Evolutionary conservation across 352 stramenopile genomes (phyloP), one percentile per base, ranked within the genome.

Genomic region (Phytophthora quininea): DNA sequence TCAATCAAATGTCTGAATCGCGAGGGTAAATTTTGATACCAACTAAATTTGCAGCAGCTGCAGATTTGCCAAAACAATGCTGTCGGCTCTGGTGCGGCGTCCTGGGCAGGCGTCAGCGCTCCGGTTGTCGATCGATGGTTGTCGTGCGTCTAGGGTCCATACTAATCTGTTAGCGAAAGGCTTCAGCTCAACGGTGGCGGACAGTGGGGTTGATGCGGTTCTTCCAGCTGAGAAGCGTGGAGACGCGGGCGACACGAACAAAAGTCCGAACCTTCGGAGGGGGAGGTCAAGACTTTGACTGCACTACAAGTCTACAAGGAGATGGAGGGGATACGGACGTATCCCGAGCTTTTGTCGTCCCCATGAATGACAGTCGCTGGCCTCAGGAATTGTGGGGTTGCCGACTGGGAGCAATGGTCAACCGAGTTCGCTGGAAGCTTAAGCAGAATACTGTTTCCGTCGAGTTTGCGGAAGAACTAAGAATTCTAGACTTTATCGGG

Each of bases 111-210:
- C 6, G 35, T 11, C 6, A 11, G 10, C 35, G 35, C 35, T 40
- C 1, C 35, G 10, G 35, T 6, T 40, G 35, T 6, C 1, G 35
- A 6, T 40, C 35, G 35, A 11, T 40, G 19, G 19, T 24, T 24
- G 19, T 24, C 19, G 19, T 24, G 19, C 19, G 19, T 24, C 19
- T 24, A 24, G 19, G 19, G 19, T 24, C 19, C 19, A 24, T 24
- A 24, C 19, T 24, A 24, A 24, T 74, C 35, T 40, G 35, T 0
- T 60, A 48, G 76, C 70, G 19, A 48, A 58, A 32, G 47, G 67
- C 0, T 57, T 84, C 33, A 75, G 77, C 51, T 75, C 71, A 31
- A 71, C 77, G 42, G 74, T 77, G 42, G 58, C 74, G 40, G 72
- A 79, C 58, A 77, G 81, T 45, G 62, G 68, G 38, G 40, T 64